These are phyloP conservation scores for Aristolochia californica DNA, from an alignment of 164 flowering plant species.

Conservation along the genomic window DNA sequence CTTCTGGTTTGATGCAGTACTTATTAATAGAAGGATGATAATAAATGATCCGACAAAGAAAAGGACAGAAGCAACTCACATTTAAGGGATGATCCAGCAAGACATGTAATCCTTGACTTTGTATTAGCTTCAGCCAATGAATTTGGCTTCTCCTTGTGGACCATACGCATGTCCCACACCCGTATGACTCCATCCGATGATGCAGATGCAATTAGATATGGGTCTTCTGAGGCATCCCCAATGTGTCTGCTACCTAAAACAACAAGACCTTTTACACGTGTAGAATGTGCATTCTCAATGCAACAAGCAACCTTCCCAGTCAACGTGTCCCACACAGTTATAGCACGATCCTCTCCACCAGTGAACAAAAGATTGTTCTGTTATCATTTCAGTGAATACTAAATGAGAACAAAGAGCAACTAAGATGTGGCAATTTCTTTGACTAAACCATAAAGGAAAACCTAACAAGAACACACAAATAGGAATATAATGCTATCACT, in stretches of 20 bases:
- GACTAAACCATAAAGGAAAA: no score
- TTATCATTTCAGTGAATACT: neutral
- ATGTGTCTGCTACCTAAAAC: conserved; percentile 32
- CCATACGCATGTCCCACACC: conserved; percentile 87
- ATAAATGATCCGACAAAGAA: neutral
- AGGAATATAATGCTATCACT: no score
- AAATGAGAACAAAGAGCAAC: neutral
- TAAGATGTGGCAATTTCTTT: no score
- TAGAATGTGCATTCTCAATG: conserved; percentile 68
- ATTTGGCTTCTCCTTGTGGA: conserved; percentile 41
- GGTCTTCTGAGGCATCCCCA: conserved; percentile 29
- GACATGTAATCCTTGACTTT: conserved; percentile 85
- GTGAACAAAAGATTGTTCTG: conserved; percentile 74
- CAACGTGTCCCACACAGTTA: conserved; percentile 80
- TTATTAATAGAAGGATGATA: neutral
- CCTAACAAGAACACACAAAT: no score
- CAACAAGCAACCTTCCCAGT: conserved; percentile 71
- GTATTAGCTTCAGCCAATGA: conserved; percentile 73
- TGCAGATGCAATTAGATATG: conserved; percentile 69
- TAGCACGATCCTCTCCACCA: conserved; percentile 75
- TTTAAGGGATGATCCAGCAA: conserved; percentile 75
- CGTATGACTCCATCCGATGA: conserved; percentile 87
- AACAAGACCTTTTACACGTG: conserved; percentile 82
- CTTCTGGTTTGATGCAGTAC: no score
- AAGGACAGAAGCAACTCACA: conserved; percentile 35